Percentiles rank a stretch among this genome's conserved stretches.
phyloP scores from a whole-genome alignment of 2,329 filamentous ascomycete species.

The Phialophora macrospora region DNA sequence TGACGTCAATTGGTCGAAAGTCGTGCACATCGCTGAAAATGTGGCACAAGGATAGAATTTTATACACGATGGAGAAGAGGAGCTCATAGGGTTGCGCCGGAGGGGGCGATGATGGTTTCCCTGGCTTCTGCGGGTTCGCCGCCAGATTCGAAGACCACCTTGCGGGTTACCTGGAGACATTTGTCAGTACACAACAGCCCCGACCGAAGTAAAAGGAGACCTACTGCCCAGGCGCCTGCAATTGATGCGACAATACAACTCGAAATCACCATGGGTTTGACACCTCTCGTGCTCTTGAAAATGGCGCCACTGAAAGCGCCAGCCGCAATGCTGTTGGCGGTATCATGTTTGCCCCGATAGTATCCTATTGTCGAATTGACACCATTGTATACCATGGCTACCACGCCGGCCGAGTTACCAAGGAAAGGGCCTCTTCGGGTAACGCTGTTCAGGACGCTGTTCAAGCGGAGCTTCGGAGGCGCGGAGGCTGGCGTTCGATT shows the following conservation, averaged over 20 bases:
- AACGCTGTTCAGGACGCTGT: slow-evolving; percentile 92
- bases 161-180: slow-evolving; percentile 54
- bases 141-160: slow-evolving; percentile 53
- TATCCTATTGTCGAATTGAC: slow-evolving; percentile 84
- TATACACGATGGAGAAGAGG: slow-evolving; percentile 26
- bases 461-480: slow-evolving; percentile 88
- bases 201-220: slow-evolving; percentile 47
- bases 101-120: slow-evolving; percentile 15
- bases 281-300: slow-evolving; percentile 92
- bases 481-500: slow-evolving; percentile 71
- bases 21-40: slow-evolving; percentile 12
- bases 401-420: slow-evolving; percentile 92
- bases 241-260: slow-evolving; percentile 84
- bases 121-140: slow-evolving; percentile 34
- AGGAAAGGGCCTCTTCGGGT: slow-evolving; percentile 92
- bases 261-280: slow-evolving; percentile 92
- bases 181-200: slow-evolving; percentile 32
- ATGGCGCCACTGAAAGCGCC: slow-evolving; percentile 88
- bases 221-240: slow-evolving; percentile 88
- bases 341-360: slow-evolving; percentile 82
- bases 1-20: slow-evolving; percentile 23
- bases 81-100: slow-evolving; percentile 18
- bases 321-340: slow-evolving; percentile 83
- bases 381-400: slow-evolving; percentile 95
- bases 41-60: slow-evolving; percentile 23